Percentiles rank a stretch among this genome's conserved stretches.
Evolutionary conservation across 768 basidiomycete species (phyloP).

Genomic region (Trametes cinnabarina): DNA sequence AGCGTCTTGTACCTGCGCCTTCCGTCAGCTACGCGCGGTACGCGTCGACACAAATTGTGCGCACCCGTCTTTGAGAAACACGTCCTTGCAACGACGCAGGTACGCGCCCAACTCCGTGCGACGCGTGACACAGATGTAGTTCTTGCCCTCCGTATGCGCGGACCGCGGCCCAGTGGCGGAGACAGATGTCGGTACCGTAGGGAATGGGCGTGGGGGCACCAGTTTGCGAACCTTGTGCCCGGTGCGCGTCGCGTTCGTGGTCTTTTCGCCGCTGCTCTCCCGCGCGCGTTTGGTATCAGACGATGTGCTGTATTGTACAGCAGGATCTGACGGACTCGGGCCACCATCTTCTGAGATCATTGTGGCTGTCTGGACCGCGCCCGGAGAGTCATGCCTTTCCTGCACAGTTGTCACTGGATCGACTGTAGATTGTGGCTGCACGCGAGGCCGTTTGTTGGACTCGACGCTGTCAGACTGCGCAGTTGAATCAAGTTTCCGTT

Average conservation of each 20-base stretch:
- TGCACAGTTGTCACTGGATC: not conserved
- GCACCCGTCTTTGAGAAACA: slow-evolving; percentile 71
- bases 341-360: no score
- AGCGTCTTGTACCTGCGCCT: slow-evolving; percentile 63
- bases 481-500: slow-evolving; percentile 14
- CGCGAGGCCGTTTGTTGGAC: not conserved
- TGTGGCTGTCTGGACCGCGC: not conserved
- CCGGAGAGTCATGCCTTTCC: not conserved
- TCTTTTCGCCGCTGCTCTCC: not conserved
- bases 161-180: slow-evolving; percentile 81
- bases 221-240: slow-evolving; percentile 57
- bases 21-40: not conserved
- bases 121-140: slow-evolving; percentile 75
- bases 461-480: not conserved
- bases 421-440: not conserved
- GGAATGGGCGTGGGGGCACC: slow-evolving; percentile 70
- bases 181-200: slow-evolving; percentile 70
- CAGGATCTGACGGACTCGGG: no score
- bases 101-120: slow-evolving; percentile 72
- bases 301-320: no score
- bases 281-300: not conserved
- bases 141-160: slow-evolving; percentile 76
- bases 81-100: slow-evolving; percentile 72
- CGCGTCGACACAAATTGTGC: slow-evolving; percentile 19
- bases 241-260: not conserved